Percentiles rank a stretch among this genome's conserved stretches.
Evolutionary conservation across 768 basidiomycete species (phyloP).

Genomic region (Boletus patriciae): DNA sequence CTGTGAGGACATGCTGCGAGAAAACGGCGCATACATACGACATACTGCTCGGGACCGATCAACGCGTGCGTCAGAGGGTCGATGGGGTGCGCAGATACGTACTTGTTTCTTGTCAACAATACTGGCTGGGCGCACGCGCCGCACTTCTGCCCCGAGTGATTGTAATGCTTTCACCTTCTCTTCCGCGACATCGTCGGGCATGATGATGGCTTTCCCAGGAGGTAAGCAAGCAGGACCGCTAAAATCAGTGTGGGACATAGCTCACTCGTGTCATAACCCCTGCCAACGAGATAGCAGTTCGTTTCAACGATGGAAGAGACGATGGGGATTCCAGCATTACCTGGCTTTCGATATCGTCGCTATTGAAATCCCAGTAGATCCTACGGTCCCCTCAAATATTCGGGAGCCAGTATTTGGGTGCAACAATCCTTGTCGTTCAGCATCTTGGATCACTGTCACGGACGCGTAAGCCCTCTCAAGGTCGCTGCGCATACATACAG

Average conservation of each 20-base stretch:
- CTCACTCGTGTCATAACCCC: slow-evolving; percentile 86
- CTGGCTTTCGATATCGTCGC: slow-evolving; percentile 89
- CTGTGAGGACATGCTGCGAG: neutral
- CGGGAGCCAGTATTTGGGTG: slow-evolving; percentile 85
- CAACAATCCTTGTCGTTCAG: slow-evolving; percentile 78
- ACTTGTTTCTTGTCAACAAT: slow-evolving; percentile 97
- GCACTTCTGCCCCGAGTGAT: slow-evolving; percentile 85
- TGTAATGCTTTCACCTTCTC: slow-evolving; percentile 88
- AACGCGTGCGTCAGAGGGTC: neutral
- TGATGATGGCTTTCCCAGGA: slow-evolving; percentile 66
- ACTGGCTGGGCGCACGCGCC: slow-evolving; percentile 88
- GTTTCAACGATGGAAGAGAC: neutral
- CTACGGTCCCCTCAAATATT: slow-evolving; percentile 97
- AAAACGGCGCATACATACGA: slow-evolving; percentile 45
- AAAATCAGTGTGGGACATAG: neutral
- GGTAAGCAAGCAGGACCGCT: neutral
- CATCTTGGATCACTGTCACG: slow-evolving; percentile 85
- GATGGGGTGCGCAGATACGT: slow-evolving; percentile 11
- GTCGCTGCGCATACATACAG: neutral
- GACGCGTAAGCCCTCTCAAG: neutral
- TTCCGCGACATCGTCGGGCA: slow-evolving; percentile 85
- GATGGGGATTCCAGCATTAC: slow-evolving; percentile 39
- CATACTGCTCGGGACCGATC: slow-evolving; percentile 46
- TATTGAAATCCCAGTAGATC: slow-evolving; percentile 94
- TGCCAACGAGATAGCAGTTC: slow-evolving; percentile 27